Conservation (phyloP, 2,329 filamentous ascomycete species). For the Cercospora berteroae region DNA sequence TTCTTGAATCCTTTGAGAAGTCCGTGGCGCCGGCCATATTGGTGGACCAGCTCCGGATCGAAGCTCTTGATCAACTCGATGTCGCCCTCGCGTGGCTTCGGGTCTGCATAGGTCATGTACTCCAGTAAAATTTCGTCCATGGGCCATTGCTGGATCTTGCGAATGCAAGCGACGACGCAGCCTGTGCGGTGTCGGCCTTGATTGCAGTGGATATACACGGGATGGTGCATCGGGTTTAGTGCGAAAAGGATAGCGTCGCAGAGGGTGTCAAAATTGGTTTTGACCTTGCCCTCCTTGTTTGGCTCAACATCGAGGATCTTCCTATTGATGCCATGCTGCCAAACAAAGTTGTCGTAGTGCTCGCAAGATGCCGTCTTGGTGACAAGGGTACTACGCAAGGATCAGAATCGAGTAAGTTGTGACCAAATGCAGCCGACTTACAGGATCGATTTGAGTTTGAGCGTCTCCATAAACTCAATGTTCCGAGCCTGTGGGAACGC, state of each 20-base stretch:
- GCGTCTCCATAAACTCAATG: slow-evolving; percentile 64
- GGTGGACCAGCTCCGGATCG: slow-evolving; percentile 43
- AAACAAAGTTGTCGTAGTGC: slow-evolving; percentile 61
- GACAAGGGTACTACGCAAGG: slow-evolving; percentile 49
- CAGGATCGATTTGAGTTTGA: slow-evolving; percentile 78
- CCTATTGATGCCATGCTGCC: slow-evolving; percentile 66
- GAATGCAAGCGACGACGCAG: slow-evolving; percentile 77
- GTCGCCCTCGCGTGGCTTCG: slow-evolving; percentile 51
- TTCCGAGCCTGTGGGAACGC: slow-evolving; percentile 73
- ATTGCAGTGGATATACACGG: slow-evolving; percentile 86
- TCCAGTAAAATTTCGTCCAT: slow-evolving; percentile 64
- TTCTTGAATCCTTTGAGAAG: background rate
- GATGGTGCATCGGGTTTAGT: slow-evolving; percentile 70
- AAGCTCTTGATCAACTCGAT: slow-evolving; percentile 46
- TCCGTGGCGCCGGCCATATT: slow-evolving; percentile 18
- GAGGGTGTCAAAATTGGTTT: slow-evolving; percentile 66
- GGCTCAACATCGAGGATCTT: slow-evolving; percentile 74
- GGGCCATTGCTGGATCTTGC: slow-evolving; percentile 69
- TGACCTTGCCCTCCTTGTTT: slow-evolving; percentile 72
- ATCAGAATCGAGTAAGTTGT: slow-evolving; percentile 32
- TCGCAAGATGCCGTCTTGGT: slow-evolving; percentile 43
- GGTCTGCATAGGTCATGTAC: slow-evolving; percentile 62
- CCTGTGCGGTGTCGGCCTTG: slow-evolving; percentile 92
- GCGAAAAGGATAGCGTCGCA: slow-evolving; percentile 68
- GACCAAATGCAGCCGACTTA: slow-evolving; percentile 45